A percentile compares a stretch with the other conserved stretches of the same genome.
Evolutionary conservation across 768 basidiomycete genomes (phyloP).

Genomic region (Butyriboletus loyo): DNA sequence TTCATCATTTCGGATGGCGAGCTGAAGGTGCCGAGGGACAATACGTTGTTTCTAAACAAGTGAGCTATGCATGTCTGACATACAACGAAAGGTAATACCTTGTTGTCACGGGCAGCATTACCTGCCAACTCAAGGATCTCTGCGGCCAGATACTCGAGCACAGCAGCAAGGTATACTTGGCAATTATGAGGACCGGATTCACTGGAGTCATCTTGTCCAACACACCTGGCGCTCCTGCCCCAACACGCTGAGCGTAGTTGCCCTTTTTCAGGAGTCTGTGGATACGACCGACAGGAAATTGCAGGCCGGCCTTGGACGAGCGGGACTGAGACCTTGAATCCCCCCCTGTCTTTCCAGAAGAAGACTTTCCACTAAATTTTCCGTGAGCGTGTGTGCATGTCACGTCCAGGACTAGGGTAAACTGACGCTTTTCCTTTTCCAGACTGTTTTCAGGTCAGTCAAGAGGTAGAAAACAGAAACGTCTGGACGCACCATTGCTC

Average conservation of each 20-base stretch:
- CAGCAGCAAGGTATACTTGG: constrained; percentile 77
- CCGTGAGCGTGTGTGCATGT: background rate
- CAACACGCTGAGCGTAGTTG: constrained; percentile 70
- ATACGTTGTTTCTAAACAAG: constrained; percentile 61
- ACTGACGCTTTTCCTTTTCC: constrained; percentile 56
- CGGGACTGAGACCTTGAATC: constrained; percentile 63
- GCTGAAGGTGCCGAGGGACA: constrained; percentile 73
- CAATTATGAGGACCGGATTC: background rate
- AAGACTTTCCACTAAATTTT: constrained; percentile 42
- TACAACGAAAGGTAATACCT: constrained; percentile 26
- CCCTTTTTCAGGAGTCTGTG: constrained; percentile 73
- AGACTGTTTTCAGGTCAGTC: constrained; percentile 36
- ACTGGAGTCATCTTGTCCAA: background rate
- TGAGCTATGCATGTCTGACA: background rate
- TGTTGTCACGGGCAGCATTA: constrained; percentile 74
- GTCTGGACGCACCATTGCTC: constrained; percentile 32
- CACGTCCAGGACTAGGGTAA: constrained; percentile 2
- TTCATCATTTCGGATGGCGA: constrained; percentile 75
- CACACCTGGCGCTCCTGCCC: constrained; percentile 64
- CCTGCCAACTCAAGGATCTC: constrained; percentile 88
- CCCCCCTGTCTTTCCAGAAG: constrained; percentile 45
- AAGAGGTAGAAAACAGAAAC: background rate
- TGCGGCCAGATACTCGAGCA: constrained; percentile 83
- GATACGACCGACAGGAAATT: constrained; percentile 83
- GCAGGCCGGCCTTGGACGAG: constrained; percentile 60